Base-by-base conservation (phyloP, 2,329 filamentous ascomycete species). In the Phialophora chinensis region DNA sequence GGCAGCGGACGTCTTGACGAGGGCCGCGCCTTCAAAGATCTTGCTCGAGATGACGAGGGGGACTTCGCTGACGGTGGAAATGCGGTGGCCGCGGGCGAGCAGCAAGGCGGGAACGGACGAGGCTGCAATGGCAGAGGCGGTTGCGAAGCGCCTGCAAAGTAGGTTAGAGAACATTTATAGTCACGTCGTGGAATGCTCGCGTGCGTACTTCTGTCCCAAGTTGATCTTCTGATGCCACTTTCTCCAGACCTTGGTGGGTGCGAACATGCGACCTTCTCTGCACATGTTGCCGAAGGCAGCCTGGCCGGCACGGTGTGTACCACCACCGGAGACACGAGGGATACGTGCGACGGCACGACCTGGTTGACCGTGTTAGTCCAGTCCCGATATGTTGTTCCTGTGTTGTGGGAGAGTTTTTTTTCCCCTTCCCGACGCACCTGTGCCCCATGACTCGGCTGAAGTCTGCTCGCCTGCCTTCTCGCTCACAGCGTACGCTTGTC, bases 211-310 rank as follows among this genome's bases (percentile, higher is more conserved):
- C 89, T 99, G 95, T 84, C 91, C 91, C 84, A 96, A 89, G 89
- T 96, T 97, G 89, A 99, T 89, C 93, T 98, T 98, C 88, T 97
- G 88, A 88, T 99, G 95, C 96, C 95, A 99, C 88, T 97, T 97
- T 83, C 95, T 89, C 96, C 95, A 99, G 86, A 97, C 91, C 91
- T 99, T 99, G 85, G 95, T 99, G 75, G 95, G 95, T 77, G 95
- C 95, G 86, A 99, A 99, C 95, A 99, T 99, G 86, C 95, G 95
- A 87, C 96, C 95, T 81, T 94, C 97, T 83, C 95, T 93, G 87
- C 95, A 99, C 93, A 94, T 93, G 91, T 99, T 99, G 92, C 95
- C 95, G 85, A 98, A 99, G 77, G 95, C 95, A 84, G 95, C 95
- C 88, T 99, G 95, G 87, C 95, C 95, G 81, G 95, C 95, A 88